Percentiles rank a stretch among this genome's conserved stretches.
Evolutionary conservation across 2,329 filamentous ascomycete species (phyloP).

Genomic region (Thelonectria blattea): DNA sequence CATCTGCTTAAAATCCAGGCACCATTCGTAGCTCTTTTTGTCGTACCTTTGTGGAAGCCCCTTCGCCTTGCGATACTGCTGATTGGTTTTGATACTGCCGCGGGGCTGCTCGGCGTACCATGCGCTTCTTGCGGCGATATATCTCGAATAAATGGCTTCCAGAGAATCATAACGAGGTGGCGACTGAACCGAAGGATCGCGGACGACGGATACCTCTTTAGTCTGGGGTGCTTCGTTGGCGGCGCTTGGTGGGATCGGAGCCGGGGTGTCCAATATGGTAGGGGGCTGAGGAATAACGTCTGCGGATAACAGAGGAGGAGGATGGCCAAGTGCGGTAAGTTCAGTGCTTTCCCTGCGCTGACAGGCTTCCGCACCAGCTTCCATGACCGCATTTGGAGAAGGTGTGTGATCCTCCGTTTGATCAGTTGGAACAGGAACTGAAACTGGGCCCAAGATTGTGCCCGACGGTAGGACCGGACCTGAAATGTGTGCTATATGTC

Average conservation of each 20-base stretch:
- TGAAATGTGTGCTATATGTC: neutral
- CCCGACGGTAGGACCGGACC: neutral
- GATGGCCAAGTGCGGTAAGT: no score
- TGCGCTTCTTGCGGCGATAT: neutral
- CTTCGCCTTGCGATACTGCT: constrained; percentile 3
- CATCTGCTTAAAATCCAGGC: constrained; percentile 6
- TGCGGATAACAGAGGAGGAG: no score
- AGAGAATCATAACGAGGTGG: neutral
- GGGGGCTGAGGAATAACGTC: no score
- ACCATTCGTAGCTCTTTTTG: constrained; percentile 6
- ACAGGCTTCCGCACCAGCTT: no score
- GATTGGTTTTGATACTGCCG: constrained; percentile 11
- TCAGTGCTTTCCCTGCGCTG: no score
- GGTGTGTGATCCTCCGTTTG: no score
- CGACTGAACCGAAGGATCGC: neutral
- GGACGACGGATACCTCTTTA: neutral
- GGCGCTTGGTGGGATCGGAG: no score
- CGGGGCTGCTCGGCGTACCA: constrained; percentile 2
- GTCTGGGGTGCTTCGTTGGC: no score
- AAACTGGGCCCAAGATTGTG: neutral
- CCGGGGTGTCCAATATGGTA: no score
- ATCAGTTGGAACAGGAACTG: no score
- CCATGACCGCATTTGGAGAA: no score
- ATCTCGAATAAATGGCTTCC: neutral
- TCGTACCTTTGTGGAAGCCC: neutral